These are phyloP conservation scores for Spergularia marina DNA, from an alignment of 148 eudicot species.

Conservation along the genomic window DNA sequence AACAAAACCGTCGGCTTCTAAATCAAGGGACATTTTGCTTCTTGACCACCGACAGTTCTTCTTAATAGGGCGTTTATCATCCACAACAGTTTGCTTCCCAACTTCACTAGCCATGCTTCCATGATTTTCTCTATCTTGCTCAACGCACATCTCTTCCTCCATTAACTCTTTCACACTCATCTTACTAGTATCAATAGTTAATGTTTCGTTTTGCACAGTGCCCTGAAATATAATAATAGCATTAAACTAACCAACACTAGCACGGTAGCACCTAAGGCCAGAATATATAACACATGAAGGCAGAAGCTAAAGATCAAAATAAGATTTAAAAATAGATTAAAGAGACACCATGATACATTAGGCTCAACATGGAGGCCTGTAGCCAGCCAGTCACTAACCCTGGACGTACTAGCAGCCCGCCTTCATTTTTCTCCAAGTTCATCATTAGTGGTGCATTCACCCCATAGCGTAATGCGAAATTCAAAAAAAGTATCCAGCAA, in stretches of 20 bases:
- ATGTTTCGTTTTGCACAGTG: conserved; percentile 35
- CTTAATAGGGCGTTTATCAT: conserved; percentile 28
- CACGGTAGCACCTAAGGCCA: background rate
- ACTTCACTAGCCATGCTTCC: conserved; percentile 25
- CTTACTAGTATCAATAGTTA: conserved; percentile 37
- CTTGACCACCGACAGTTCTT: conserved; percentile 35
- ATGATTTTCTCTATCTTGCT: conserved; percentile 35
- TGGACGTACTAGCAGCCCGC: background rate
- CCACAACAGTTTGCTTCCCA: conserved; percentile 24
- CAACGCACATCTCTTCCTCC: conserved; percentile 87
- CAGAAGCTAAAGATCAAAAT: background rate
- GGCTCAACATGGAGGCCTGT: conserved; percentile 4
- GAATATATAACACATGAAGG: no score
- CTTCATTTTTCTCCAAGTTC: background rate
- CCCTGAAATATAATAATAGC: conserved; percentile 37
- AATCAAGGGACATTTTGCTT: conserved; percentile 47
- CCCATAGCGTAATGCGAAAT: background rate
- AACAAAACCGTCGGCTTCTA: conserved; percentile 36
- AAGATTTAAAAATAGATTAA: background rate
- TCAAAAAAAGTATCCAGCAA: background rate
- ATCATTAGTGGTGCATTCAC: background rate
- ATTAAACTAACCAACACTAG: conserved; percentile 15
- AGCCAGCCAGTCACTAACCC: background rate
- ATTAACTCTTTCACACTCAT: conserved; percentile 83
- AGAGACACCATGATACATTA: background rate